phyloP scores from a whole-genome alignment of 805 yeast species.

The Lipomyces orientalis region DNA sequence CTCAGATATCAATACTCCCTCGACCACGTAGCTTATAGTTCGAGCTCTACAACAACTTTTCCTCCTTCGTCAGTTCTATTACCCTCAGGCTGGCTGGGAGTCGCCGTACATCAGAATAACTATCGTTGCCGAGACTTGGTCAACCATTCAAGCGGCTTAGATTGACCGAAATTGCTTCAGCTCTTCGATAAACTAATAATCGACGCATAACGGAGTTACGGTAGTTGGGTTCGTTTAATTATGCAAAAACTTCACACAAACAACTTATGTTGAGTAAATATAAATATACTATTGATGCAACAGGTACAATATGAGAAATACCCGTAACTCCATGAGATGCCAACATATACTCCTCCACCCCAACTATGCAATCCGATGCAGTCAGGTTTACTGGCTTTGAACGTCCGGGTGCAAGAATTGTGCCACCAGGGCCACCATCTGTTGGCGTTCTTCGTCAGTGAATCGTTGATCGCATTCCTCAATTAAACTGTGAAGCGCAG shows the following conservation, averaged over 20 bases:
- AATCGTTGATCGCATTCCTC: constrained; percentile 94
- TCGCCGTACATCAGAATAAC: too few relatives aligned
- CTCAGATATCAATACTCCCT: too few relatives aligned
- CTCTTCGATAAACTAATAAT: too few relatives aligned
- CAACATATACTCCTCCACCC: background rate
- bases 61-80: too few relatives aligned
- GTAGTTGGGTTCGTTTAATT: too few relatives aligned
- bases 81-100: too few relatives aligned
- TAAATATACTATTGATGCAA: background rate
- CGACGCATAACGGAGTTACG: too few relatives aligned
- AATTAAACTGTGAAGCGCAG: constrained; percentile 74
- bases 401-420: constrained; percentile 54
- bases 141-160: too few relatives aligned
- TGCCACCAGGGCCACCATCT: constrained; percentile 61
- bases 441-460: constrained; percentile 65
- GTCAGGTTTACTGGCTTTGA: background rate
- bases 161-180: too few relatives aligned
- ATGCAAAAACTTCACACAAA: background rate
- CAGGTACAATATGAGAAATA: background rate
- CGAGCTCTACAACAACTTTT: too few relatives aligned
- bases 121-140: too few relatives aligned
- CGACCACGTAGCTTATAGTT: too few relatives aligned
- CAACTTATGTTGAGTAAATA: background rate
- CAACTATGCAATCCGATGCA: background rate
- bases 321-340: background rate